Evolutionary conservation across 139 green algal species (phyloP), one percentile per base, ranked within the genome.

Genomic region (Haematococcus sp.): DNA sequence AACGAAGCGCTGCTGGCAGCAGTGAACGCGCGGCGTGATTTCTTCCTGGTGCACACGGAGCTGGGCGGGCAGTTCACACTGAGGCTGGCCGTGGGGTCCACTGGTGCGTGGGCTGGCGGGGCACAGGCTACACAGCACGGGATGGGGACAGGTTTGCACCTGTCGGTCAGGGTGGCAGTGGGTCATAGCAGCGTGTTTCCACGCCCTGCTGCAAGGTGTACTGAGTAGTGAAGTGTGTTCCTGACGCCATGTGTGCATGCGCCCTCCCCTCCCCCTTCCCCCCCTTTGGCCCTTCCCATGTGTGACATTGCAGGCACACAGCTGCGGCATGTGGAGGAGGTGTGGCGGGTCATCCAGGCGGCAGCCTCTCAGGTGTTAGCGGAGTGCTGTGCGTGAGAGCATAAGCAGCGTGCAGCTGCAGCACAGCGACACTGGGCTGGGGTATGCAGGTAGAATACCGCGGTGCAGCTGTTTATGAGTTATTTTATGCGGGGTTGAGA

Each of bases 31-130:
- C 20, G 58, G 63, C 82, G 85, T 11, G 52, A 76, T 17, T 68
- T 71, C 0, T 92, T 94, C 72, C 73, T 93, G 40, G 78, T 87
- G 19, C 70, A 84, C 72, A 94, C 90, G 0, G 79, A 86, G 67
- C 77, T 95, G 25, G 73, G 46, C 2, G 88, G 90, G 31, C 27
- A 60, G 46, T 75, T 70, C 65, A 88, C 83, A 27, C 35, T 90
- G 64, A 77, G 90, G 23, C 64, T 90, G 64, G 87, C 86, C 2
- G 63, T 93, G 15, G 83, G 87, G 59, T 68, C 69, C 44, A 31
- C 27, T 3, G 32, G 27, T 43, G 16, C 7, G 40, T 30, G 4
- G 33, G n/a, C 23, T 56, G 7, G 46, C 25, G 40, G 64, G 4
- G 33, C 64, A 56, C 31, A 56, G 9, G 22, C 31, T 59, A 51